Evolutionary conservation across 2,329 filamentous ascomycete species (phyloP), one percentile per base, ranked within the genome.

Genomic region (Ceratocystis destructans): DNA sequence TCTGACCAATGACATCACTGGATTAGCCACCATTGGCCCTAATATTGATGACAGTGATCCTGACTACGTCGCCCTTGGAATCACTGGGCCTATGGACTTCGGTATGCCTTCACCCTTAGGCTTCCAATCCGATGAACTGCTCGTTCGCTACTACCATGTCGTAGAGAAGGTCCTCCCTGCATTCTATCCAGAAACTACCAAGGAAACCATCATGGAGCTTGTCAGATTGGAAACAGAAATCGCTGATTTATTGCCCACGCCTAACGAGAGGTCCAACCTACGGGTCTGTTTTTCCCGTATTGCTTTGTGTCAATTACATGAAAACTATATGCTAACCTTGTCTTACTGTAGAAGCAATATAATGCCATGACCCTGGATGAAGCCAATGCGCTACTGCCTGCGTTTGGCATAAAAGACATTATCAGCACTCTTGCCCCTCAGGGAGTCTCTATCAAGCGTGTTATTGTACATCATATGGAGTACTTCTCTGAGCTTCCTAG

Each of bases 71-170:
- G 74, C 78, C 45, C 71, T 78, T 31, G 72, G 74, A 64, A 73
- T 76, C 6, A 72, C 75, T 79, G 69, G 82, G 74, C 71, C 76
- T 75, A 69, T 76, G 72, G 68, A 77, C 76, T 79, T 86, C 68
- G 83, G 84, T 20, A 77, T 87, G 6, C 83, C 84, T 0, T 81
- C 83, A 1, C 83, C 83, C 70, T 79, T 85, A 70, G 82, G 83
- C 69, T 87, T 86, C 70, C 76, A 80, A 33, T 37, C 33, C 3
- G 80, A 85, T 69, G 77, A 79, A 33, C 73, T 80, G 50, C 72
- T 87, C 62, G 73, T 75, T 28, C 76, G 79, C 37, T 87, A 87
- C 71, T 77, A 76, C 20, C 62, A 46, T 25, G 70, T 71, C 8
- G 69, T 68, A 8, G 61, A 67, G 20, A 62, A 71, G 46, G 70